These are phyloP conservation scores for Eucalyptus caleyi DNA, from an alignment of 345 rosid species.

Conservation along the genomic window DNA sequence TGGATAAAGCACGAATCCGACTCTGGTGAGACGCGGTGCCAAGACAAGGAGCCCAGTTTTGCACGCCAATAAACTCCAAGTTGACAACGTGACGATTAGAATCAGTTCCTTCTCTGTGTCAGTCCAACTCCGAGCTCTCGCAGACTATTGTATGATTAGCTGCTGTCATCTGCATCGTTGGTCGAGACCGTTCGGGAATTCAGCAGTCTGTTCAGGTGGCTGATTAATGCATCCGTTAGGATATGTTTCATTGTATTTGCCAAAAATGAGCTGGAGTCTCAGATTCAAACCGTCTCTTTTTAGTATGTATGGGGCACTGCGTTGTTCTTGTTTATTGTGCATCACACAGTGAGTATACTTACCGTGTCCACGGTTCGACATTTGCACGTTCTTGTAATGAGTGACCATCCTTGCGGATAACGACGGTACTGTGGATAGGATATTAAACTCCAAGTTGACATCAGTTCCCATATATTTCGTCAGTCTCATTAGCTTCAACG, in stretches of 20 bases:
- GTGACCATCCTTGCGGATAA: background rate
- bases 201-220: background rate
- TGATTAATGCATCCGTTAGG: background rate
- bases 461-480: background rate
- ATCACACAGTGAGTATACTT: background rate
- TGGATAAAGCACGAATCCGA: background rate
- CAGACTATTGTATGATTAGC: background rate
- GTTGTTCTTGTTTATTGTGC: background rate
- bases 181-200: background rate
- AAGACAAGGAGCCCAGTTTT: background rate
- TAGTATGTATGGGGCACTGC: background rate
- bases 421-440: background rate
- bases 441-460: background rate
- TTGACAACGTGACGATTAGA: background rate
- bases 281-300: background rate
- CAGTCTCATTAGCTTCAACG: background rate
- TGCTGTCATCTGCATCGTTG: background rate
- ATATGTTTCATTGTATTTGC: background rate
- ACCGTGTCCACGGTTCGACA: background rate
- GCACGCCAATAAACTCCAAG: background rate
- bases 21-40: background rate
- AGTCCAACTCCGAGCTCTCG: background rate
- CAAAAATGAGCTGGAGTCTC: background rate
- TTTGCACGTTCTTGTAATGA: background rate
- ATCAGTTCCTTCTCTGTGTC: background rate